Conservation (phyloP, 1,139 yeast genomes). For the Lodderomyces parapsilosis region DNA sequence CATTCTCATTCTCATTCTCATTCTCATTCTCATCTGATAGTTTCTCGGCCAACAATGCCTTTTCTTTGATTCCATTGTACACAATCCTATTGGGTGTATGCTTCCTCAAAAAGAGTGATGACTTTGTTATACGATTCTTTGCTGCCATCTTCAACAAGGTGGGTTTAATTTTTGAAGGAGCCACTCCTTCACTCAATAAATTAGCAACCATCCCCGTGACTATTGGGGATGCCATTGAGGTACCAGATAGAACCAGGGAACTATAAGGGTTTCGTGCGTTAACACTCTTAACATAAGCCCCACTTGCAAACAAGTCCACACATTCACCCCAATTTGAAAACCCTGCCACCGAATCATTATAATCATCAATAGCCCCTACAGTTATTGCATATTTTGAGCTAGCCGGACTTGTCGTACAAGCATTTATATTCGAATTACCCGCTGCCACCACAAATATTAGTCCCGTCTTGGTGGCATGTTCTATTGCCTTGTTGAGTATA, state of each 20-base stretch:
- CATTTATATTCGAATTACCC: conserved; percentile 76
- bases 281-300: conserved; percentile 61
- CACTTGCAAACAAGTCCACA: conserved; percentile 82
- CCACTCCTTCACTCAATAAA: conserved; percentile 57
- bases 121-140: conserved; percentile 34
- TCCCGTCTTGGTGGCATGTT: conserved; percentile 69
- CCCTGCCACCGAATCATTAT: conserved; percentile 62
- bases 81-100: conserved; percentile 43
- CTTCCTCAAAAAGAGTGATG: conserved; percentile 27
- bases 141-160: conserved; percentile 38
- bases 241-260: conserved; percentile 64
- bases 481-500: conserved; percentile 69
- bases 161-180: conserved; percentile 36
- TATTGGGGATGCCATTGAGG: conserved; percentile 85
- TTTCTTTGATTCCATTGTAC: conserved; percentile 26
- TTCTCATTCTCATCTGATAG: conserved; percentile 11
- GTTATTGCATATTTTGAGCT: conserved; percentile 70
- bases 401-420: conserved; percentile 81
- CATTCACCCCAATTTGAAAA: conserved; percentile 90
- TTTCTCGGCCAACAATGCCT: conserved; percentile 14
- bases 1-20: neutral
- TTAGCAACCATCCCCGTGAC: conserved; percentile 75
- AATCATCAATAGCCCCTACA: conserved; percentile 84
- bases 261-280: conserved; percentile 20
- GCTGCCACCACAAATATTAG: conserved; percentile 85